Evolutionary conservation across 2,329 filamentous ascomycete genomes (phyloP).

Genomic region (Aureobasidium vineae): DNA sequence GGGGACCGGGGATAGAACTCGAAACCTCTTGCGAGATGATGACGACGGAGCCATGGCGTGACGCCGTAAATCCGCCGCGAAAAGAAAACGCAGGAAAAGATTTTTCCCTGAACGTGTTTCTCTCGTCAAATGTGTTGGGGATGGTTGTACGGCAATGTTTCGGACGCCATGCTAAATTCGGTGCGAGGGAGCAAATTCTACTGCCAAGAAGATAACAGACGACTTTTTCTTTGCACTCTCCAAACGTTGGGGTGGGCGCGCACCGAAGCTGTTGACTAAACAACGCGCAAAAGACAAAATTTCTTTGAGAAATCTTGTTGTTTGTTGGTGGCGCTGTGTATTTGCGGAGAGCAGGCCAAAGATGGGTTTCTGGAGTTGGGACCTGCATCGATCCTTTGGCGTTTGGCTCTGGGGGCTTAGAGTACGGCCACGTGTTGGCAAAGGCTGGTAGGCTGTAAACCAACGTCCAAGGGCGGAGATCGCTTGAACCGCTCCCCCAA

Average conservation of each 20-base stretch:
- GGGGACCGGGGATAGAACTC: neutral
- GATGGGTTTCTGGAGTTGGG: conserved; percentile 5
- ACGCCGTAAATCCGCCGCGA: conserved; percentile 25
- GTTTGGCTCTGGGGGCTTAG: conserved; percentile 17
- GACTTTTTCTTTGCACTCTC: conserved; percentile 2
- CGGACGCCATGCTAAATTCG: conserved; percentile 21
- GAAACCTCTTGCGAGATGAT: conserved; percentile 11
- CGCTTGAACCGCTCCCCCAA: conserved; percentile 5
- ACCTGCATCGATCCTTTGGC: conserved; percentile 23
- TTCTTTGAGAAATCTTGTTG: neutral
- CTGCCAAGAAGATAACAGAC: conserved; percentile 20
- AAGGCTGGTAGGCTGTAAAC: conserved; percentile 1
- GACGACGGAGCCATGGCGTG: conserved; percentile 15
- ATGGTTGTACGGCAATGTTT: conserved; percentile 24
- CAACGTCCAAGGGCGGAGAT: conserved; percentile 3
- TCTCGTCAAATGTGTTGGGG: conserved; percentile 22
- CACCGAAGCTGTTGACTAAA: conserved; percentile 2
- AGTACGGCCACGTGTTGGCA: conserved; percentile 16
- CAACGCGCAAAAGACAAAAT: neutral
- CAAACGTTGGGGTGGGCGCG: conserved; percentile 7
- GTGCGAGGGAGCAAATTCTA: conserved; percentile 23
- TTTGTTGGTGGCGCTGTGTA: conserved; percentile 2
- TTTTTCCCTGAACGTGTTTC: conserved; percentile 11
- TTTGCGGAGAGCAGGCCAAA: conserved; percentile 14
- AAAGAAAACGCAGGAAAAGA: conserved; percentile 11